Conservation (phyloP, 257 asterid genomes). For the Plantago major region DNA sequence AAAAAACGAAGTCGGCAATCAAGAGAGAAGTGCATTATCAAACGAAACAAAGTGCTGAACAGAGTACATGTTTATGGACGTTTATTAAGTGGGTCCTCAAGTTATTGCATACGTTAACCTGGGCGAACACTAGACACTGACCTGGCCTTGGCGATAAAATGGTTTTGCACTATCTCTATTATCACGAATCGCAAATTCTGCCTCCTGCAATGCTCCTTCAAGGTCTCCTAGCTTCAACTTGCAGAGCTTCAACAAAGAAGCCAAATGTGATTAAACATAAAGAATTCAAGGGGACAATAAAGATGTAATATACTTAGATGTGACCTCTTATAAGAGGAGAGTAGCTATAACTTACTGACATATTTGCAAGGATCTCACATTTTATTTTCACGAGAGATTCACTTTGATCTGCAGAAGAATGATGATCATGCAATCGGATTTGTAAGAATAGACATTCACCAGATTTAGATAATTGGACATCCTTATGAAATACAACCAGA, state of each 20-base stretch:
- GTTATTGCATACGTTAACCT: neutral
- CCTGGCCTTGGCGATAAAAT: constrained; percentile 94
- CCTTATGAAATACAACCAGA: constrained; percentile 5
- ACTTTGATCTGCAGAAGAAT: constrained; percentile 36
- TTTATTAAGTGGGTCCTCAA: no score
- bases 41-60: no score
- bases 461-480: neutral
- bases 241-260: constrained; percentile 48
- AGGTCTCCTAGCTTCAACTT: constrained; percentile 78
- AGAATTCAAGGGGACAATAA: neutral
- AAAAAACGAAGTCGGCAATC: no score
- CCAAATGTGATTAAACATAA: constrained; percentile 12
- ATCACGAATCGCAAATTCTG: constrained; percentile 84
- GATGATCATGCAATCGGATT: constrained; percentile 16
- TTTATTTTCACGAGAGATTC: constrained; percentile 49
- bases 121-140: constrained; percentile 22
- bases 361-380: constrained; percentile 69
- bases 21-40: no score
- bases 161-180: constrained; percentile 78
- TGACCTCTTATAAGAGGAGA: neutral
- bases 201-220: constrained; percentile 74
- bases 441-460: neutral
- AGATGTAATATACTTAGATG: neutral
- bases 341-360: constrained; percentile 53
- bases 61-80: no score